A percentile compares a stretch with the other conserved stretches of the same genome.
Evolutionary conservation across 1,284 basidiomycete genomes (phyloP).

Genomic region (Pseudomicrostroma phylloplanum): DNA sequence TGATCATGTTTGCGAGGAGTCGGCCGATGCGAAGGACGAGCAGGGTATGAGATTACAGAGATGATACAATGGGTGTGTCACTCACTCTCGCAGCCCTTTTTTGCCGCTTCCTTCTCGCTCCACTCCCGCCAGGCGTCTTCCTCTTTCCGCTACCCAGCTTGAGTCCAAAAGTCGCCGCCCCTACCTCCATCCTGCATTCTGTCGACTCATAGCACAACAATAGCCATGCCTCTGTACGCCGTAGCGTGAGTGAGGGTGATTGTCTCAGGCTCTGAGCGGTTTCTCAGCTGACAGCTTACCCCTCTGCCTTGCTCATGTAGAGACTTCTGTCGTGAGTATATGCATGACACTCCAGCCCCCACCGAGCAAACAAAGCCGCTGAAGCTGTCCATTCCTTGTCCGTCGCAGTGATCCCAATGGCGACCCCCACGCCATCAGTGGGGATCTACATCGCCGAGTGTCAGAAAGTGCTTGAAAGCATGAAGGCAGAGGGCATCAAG

Average conservation of each 20-base stretch:
- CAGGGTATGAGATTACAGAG: too few relatives aligned
- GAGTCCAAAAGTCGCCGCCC: too few relatives aligned
- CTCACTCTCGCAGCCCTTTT: too few relatives aligned
- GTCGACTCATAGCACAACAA: too few relatives aligned
- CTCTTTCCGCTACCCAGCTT: too few relatives aligned
- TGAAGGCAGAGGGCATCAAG: slow-evolving; percentile 37
- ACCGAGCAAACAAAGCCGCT: neutral
- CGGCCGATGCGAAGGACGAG: too few relatives aligned
- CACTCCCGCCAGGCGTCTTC: too few relatives aligned
- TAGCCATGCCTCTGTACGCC: neutral
- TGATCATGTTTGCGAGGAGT: too few relatives aligned
- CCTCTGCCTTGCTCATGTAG: neutral
- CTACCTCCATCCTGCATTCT: too few relatives aligned
- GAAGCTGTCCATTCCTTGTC: neutral
- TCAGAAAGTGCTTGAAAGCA: slow-evolving; percentile 39
- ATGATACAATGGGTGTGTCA: too few relatives aligned
- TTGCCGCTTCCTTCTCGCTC: too few relatives aligned
- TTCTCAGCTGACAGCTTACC: neutral
- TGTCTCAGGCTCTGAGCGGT: neutral
- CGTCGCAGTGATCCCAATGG: slow-evolving; percentile 43
- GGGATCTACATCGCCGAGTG: slow-evolving; percentile 48
- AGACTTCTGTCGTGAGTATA: slow-evolving; percentile 13
- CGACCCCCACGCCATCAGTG: slow-evolving; percentile 43
- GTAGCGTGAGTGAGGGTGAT: neutral
- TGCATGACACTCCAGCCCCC: neutral